Evolutionary conservation across 352 stramenopile species (phyloP), one percentile per base, ranked within the genome.

Genomic region (Phytophthora parvispora): DNA sequence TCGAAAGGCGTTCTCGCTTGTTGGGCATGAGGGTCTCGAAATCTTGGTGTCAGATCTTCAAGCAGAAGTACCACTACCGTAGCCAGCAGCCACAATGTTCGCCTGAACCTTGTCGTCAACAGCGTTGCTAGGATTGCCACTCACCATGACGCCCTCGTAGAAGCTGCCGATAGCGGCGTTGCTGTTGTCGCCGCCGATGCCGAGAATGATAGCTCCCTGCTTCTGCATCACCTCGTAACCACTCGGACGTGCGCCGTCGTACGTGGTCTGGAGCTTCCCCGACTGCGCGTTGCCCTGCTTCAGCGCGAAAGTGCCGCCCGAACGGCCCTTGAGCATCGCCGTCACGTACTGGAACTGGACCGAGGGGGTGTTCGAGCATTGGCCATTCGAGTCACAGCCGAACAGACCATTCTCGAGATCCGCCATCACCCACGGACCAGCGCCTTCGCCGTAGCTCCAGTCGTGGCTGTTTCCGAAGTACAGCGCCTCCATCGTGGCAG

Each of bases 371-470:
- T 73, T 69, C 4, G 51, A 31, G 18, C 65, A 69, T 10, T 61
- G 45, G 6, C 68, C 62, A 18, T n/a, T 18, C 5, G 36, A n/a
- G n/a, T n/a, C 66, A 48, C 66, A 74, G 6, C 60, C 60, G 18
- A 74, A 74, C 18, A 69, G 53, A 58, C 66, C 66, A 18, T 74
- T 49, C 10, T 74, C 60, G 1, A 74, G 60, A 20, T 74, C 66
- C 2, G 60, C 66, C 66, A 74, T 74, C 13, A 74, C 34, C 66
- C 60, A 64, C 5, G 52, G 66, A 34, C 66, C 66, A 6, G 34
- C 54, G 7, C 66, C 66, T 9, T 64, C 56, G 8, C 66, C 66
- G 2, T 60, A 68, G 13, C 66, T 54, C 66, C 66, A 69, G 6
- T 60, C 18, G 2, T 15, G 51, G 12, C 22, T 74, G 25, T 65